Evolutionary conservation across 345 rosid species (phyloP), one percentile per base, ranked within the genome.

Genomic region (Salix udensis): DNA sequence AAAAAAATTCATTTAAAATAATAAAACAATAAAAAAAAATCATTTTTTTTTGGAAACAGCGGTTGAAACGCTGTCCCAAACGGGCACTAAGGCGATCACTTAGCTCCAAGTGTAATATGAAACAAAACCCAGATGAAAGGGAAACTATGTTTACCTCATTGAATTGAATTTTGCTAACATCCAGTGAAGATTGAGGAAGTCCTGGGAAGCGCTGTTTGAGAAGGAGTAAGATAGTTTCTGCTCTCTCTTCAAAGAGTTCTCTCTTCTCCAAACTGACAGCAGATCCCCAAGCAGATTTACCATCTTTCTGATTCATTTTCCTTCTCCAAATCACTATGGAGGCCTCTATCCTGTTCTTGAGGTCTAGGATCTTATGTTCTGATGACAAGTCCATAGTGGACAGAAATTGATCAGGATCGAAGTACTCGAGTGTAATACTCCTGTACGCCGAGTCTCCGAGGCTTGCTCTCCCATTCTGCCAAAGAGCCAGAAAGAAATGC

Each of bases 241-340:
- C 97, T 88, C 98, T 82, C 75, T 92, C 98, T 85, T 92, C 98
- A 67, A 94, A 94, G 23, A 85, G 88, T 80, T 94, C 98, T 82
- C 98, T 88, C 80, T 92, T 94, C 87, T 94, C 97, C 67, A 86
- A 66, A 83, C 98, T 94, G 16, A 94, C 91, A 23, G 90, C 89
- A 16, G 97, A 91, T 36, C 95, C 87, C 98, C 98, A 94, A 60
- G 88, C 30, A n/a, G 98, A 89, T 68, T 94, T 94, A 55, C 86
- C 79, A 48, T 94, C 98, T 67, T 92, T 94, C 67, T 87, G 91
- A 69, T 79, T 87, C 98, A 92, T 94, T 76, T 94, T 94, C 80
- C 97, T 85, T 78, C 78, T 88, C 98, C 98, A 94, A 77, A 94
- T 94, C 67, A 94, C 89, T 62, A 94, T 86, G 0, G 98, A 94